phyloP scores from a whole-genome alignment of 768 basidiomycete species.

The Phylloporus arenicola region DNA sequence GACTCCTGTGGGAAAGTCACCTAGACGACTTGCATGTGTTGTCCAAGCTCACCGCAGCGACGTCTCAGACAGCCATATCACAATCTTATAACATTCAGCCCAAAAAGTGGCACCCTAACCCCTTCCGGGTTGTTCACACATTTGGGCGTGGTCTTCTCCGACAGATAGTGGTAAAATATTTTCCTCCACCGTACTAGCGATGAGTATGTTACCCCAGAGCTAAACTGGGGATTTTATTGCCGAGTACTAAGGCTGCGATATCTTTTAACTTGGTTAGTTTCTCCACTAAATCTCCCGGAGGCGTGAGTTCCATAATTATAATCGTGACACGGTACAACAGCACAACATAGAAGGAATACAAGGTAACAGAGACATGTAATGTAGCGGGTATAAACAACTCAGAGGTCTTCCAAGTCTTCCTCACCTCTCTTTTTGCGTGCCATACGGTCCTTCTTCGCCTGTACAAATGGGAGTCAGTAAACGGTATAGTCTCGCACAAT shows the following conservation, averaged over 20 bases:
- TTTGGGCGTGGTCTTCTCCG: constrained; percentile 32
- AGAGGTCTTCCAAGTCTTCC: constrained; percentile 62
- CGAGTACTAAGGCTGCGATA: no score
- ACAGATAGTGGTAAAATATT: no score
- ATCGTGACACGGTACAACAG: constrained; percentile 18
- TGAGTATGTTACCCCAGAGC: no score
- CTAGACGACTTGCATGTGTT: no score
- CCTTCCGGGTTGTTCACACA: constrained; percentile 26
- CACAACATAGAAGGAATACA: constrained; percentile 15
- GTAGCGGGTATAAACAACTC: constrained; percentile 15
- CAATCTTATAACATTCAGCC: constrained; percentile 71
- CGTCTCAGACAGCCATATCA: constrained; percentile 49
- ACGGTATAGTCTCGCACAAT: not conserved
- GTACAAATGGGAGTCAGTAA: constrained; percentile 11
- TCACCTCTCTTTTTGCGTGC: constrained; percentile 84
- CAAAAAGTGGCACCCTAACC: constrained; percentile 29
- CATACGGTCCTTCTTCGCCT: constrained; percentile 92
- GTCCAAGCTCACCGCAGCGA: no score
- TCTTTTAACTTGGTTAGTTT: no score
- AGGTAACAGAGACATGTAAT: constrained; percentile 4
- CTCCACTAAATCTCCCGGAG: not conserved
- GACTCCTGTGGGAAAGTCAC: no score
- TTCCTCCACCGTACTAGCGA: no score
- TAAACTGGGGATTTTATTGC: no score
- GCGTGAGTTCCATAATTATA: constrained; percentile 10